phyloP scores from a whole-genome alignment of 192 early-diverging fungal genomes.

The Martensiomyces pterosporus region DNA sequence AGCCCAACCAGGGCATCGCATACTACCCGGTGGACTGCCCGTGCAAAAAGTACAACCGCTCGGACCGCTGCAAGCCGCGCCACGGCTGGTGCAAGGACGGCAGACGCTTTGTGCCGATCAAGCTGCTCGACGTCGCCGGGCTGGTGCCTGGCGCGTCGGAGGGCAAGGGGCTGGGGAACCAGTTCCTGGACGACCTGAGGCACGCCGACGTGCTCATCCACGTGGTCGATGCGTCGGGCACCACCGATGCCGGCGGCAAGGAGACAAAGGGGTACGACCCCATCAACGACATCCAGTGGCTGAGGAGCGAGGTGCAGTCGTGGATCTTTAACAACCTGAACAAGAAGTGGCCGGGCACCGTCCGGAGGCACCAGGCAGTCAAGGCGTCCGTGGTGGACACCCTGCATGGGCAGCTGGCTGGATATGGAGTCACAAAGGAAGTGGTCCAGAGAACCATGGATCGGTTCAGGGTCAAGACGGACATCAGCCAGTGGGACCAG shows the following conservation, averaged over 20 bases:
- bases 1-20: conserved; percentile 74
- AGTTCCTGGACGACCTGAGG: conserved; percentile 77
- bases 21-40: conserved; percentile 73
- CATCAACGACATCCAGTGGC: conserved; percentile 80
- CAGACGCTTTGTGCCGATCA: conserved; percentile 61
- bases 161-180: conserved; percentile 72
- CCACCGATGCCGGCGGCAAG: conserved; percentile 72
- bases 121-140: conserved; percentile 78
- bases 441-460: conserved; percentile 39
- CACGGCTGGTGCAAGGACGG: conserved; percentile 71
- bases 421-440: conserved; percentile 33
- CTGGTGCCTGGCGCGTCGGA: conserved; percentile 77
- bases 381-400: conserved; percentile 39
- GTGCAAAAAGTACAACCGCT: conserved; percentile 55
- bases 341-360: conserved; percentile 63
- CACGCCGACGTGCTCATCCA: conserved; percentile 75
- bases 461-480: background rate
- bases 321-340: conserved; percentile 73
- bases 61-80: conserved; percentile 61
- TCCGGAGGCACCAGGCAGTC: conserved; percentile 60
- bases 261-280: conserved; percentile 79
- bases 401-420: conserved; percentile 45
- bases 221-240: conserved; percentile 81
- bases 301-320: conserved; percentile 66
- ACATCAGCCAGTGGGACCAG: conserved; percentile 52